Evolutionary conservation across 1,284 basidiomycete species (phyloP).

Genomic region (Sanghuangporus baumii): DNA sequence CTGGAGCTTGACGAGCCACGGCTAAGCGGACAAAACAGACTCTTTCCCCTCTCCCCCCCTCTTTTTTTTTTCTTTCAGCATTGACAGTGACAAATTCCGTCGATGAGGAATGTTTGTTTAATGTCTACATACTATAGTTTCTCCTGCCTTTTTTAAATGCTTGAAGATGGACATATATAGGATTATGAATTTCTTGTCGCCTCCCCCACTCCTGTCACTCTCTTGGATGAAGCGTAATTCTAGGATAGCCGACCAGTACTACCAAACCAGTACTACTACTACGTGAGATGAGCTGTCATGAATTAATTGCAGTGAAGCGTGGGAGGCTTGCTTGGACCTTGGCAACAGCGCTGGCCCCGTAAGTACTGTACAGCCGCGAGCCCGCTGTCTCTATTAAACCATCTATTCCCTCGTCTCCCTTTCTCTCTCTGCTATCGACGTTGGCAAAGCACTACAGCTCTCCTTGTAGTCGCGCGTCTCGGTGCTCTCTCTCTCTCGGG

Average conservation of each 20-base stretch:
- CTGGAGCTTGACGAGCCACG: slow-evolving; percentile 76
- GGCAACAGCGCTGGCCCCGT: neutral
- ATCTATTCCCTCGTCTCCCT: neutral
- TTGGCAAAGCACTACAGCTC: neutral
- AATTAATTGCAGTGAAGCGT: too few species aligned
- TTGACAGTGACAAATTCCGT: slow-evolving; percentile 1
- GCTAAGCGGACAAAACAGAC: slow-evolving; percentile 25
- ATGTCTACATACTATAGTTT: slow-evolving; percentile 3
- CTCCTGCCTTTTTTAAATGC: neutral
- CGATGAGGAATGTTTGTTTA: slow-evolving; percentile 7
- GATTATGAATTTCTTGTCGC: neutral
- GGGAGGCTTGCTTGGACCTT: neutral
- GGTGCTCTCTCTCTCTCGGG: slow-evolving; percentile 6
- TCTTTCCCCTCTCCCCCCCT: too few species aligned
- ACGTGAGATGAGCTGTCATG: too few species aligned
- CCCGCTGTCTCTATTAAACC: neutral
- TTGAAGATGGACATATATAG: neutral
- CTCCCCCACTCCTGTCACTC: neutral
- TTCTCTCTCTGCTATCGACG: neutral
- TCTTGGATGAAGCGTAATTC: neutral
- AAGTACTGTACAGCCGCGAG: slow-evolving; percentile 13
- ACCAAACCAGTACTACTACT: too few species aligned
- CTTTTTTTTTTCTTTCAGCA: slow-evolving; percentile 11
- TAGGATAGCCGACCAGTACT: slow-evolving; percentile 3
- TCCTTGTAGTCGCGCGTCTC: neutral